A percentile compares a stretch with the other conserved stretches of the same genome.
Conservation (phyloP, 2,329 filamentous ascomycete species). For the Ophiostoma ulmi region DNA sequence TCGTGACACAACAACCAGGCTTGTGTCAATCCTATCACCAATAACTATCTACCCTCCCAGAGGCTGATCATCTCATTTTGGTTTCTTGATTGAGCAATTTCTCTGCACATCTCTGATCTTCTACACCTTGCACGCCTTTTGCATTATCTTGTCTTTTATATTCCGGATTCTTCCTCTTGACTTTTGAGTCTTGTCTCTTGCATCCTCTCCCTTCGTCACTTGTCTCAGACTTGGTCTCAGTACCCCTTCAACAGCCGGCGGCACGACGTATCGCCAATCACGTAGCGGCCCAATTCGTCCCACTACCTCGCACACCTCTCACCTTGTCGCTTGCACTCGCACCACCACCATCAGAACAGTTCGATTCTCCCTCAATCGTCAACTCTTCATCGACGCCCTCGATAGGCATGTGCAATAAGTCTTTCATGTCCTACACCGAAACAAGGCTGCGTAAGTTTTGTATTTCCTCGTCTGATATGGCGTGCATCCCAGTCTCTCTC, state of each 20-base stretch:
- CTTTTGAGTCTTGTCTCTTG: constrained; percentile 11
- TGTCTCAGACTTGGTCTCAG: constrained; percentile 11
- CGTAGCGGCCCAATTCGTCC: constrained; percentile 2
- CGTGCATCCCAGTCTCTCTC: neutral
- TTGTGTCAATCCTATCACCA: neutral
- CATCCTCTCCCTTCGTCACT: constrained; percentile 12
- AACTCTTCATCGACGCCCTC: neutral
- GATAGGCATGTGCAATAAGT: constrained; percentile 23
- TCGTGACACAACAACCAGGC: neutral
- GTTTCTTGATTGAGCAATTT: neutral
- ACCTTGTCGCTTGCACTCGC: neutral
- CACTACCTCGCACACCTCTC: constrained; percentile 8
- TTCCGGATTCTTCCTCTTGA: neutral
- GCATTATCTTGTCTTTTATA: neutral
- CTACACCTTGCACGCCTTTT: neutral
- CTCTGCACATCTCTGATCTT: neutral
- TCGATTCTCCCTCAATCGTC: neutral
- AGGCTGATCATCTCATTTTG: neutral
- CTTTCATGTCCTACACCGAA: constrained; percentile 6
- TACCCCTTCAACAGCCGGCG: constrained; percentile 11
- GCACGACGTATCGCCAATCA: constrained; percentile 1
- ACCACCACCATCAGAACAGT: neutral
- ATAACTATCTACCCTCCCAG: neutral
- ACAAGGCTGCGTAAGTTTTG: constrained; percentile 22
- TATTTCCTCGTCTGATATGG: constrained; percentile 7